These are phyloP conservation scores for Scutellaria minor DNA, from an alignment of 257 asterid species.

Conservation along the genomic window DNA sequence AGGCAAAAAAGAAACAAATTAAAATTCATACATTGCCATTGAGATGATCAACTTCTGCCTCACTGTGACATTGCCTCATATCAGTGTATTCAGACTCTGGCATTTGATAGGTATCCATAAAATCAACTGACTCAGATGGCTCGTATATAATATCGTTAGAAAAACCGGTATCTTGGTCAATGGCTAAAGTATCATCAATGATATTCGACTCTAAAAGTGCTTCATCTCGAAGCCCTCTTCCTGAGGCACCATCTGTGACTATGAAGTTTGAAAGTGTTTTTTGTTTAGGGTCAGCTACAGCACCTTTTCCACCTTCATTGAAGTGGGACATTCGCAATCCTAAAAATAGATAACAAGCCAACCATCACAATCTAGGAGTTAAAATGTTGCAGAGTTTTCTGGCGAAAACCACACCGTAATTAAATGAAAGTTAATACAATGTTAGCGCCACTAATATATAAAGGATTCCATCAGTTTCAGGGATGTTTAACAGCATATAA, in stretches of 20 bases:
- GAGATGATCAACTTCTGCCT: conserved; percentile 40
- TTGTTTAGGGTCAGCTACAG: conserved; percentile 72
- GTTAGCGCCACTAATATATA: not conserved
- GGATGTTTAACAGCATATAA: conserved; percentile 3
- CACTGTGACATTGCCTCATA: conserved; percentile 28
- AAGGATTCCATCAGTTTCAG: conserved; percentile 2
- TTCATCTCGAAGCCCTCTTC: conserved; percentile 41
- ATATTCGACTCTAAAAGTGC: conserved; percentile 38
- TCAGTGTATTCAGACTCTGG: conserved; percentile 40
- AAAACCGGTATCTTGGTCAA: conserved; percentile 36
- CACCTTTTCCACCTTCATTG: conserved; percentile 60
- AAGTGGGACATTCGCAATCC: conserved; percentile 92
- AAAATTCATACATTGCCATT: conserved; percentile 41
- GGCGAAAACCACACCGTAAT: not conserved
- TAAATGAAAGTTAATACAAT: not conserved
- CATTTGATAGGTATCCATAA: conserved; percentile 36
- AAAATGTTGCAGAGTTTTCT: not conserved
- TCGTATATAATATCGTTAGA: conserved; percentile 38
- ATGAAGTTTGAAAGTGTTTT: conserved; percentile 72
- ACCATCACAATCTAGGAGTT: no score
- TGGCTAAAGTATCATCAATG: conserved; percentile 43
- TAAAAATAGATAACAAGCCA: conserved; percentile 22
- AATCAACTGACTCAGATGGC: conserved; percentile 44
- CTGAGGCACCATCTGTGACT: conserved; percentile 49
- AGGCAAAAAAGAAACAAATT: not conserved